Percentiles rank a stretch among this genome's conserved stretches.
Conservation (phyloP, 345 rosid genomes). For the Brassica nigra region DNA sequence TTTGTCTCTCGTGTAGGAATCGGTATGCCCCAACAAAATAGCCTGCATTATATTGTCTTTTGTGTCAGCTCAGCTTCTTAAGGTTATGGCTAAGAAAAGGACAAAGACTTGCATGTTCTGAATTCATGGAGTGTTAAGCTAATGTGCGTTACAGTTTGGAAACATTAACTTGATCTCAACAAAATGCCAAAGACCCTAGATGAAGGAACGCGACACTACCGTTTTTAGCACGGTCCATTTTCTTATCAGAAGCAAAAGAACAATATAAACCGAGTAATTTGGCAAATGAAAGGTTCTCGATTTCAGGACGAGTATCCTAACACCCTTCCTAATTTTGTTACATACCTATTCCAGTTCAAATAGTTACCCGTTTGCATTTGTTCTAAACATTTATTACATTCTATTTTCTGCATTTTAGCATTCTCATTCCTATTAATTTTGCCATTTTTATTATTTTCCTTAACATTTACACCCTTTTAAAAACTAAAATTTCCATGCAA, state of each 20-base stretch:
- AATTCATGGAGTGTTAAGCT: neutral
- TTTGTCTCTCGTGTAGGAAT: constrained; percentile 85
- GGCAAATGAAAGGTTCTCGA: too few relatives aligned
- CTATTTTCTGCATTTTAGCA: too few relatives aligned
- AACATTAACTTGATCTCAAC: neutral
- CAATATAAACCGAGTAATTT: too few relatives aligned
- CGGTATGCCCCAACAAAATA: constrained; percentile 92
- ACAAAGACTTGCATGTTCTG: neutral
- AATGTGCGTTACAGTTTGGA: neutral
- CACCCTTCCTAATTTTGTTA: too few relatives aligned
- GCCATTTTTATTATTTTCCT: too few relatives aligned
- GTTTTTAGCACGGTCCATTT: neutral
- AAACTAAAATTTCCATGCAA: too few relatives aligned
- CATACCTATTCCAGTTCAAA: too few relatives aligned
- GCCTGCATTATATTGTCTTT: constrained; percentile 45
- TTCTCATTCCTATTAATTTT: too few relatives aligned
- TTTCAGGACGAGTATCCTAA: too few relatives aligned
- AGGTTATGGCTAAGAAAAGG: constrained; percentile 34
- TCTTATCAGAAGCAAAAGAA: too few relatives aligned
- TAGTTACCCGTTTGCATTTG: neutral
- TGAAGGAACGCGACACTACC: too few relatives aligned
- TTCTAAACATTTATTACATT: neutral
- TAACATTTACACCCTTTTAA: too few relatives aligned
- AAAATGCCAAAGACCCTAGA: neutral
- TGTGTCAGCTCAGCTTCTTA: constrained; percentile 13